phyloP scores from a whole-genome alignment of 2,329 filamentous ascomycete genomes.

The Verticillium longisporum region DNA sequence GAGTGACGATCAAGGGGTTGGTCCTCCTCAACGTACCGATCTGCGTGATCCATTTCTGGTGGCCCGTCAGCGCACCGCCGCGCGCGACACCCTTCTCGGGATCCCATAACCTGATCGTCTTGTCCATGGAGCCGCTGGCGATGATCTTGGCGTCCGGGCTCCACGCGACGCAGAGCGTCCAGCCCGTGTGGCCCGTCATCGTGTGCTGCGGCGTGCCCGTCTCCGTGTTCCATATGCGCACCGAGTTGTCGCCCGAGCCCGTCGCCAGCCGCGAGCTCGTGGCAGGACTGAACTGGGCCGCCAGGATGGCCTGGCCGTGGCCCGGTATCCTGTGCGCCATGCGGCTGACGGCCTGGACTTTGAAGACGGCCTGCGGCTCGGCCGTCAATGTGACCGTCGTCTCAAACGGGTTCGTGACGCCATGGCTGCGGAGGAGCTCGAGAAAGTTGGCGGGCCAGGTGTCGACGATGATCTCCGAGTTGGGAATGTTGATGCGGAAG shows the following conservation, averaged over 20 bases:
- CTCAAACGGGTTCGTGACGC: slow-evolving; percentile 52
- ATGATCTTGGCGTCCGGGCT: slow-evolving; percentile 75
- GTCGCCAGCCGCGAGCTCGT: slow-evolving; percentile 74
- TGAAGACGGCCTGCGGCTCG: slow-evolving; percentile 85
- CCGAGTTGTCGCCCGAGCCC: slow-evolving; percentile 85
- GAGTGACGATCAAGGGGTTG: no score
- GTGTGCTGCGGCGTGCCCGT: slow-evolving; percentile 86
- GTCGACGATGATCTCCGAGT: slow-evolving; percentile 45
- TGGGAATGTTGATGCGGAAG: slow-evolving; percentile 53
- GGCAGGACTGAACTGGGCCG: slow-evolving; percentile 77
- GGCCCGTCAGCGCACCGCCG: slow-evolving; percentile 68
- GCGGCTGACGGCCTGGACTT: slow-evolving; percentile 84
- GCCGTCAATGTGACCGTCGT: slow-evolving; percentile 49
- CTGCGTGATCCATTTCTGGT: slow-evolving; percentile 82
- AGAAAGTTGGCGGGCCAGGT: slow-evolving; percentile 50
- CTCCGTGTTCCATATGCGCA: slow-evolving; percentile 89
- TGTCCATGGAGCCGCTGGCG: slow-evolving; percentile 90
- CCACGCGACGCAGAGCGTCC: slow-evolving; percentile 85
- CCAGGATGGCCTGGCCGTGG: slow-evolving; percentile 85
- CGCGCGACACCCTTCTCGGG: slow-evolving; percentile 70
- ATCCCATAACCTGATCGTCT: slow-evolving; percentile 85
- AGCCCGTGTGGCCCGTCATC: slow-evolving; percentile 78
- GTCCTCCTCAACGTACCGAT: slow-evolving; percentile 28
- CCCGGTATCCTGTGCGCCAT: slow-evolving; percentile 84
- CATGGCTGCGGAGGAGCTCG: slow-evolving; percentile 46